phyloP scores from a whole-genome alignment of 2,329 filamentous ascomycete species.

The Daldinia sp. region DNA sequence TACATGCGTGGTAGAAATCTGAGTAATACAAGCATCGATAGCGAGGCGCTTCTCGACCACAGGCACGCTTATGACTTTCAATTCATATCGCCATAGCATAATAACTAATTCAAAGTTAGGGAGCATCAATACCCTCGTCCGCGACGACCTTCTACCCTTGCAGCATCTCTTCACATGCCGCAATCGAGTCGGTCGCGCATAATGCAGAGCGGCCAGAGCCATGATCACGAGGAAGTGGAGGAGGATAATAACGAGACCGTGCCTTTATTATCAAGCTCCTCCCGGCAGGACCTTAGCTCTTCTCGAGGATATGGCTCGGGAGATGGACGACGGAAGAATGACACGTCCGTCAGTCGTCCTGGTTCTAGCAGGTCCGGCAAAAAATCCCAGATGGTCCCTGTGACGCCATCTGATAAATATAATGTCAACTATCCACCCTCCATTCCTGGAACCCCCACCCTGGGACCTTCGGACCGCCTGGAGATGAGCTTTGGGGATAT shows the following conservation, averaged over 20 bases:
- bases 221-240: conserved; percentile 59
- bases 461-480: conserved; percentile 58
- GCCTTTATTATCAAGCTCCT: conserved; percentile 60
- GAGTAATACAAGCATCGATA: conserved; percentile 89
- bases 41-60: conserved; percentile 87
- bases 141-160: conserved; percentile 64
- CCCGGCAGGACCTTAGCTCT: conserved; percentile 47
- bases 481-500: conserved; percentile 72
- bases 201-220: conserved; percentile 23
- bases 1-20: conserved; percentile 65
- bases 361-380: conserved; percentile 60
- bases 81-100: not conserved
- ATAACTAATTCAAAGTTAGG: conserved; percentile 22
- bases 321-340: conserved; percentile 48
- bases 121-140: conserved; percentile 60
- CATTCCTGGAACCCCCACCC: conserved; percentile 67
- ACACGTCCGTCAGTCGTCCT: conserved; percentile 51
- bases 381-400: conserved; percentile 47
- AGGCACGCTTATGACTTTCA: conserved; percentile 50
- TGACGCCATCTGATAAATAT: conserved; percentile 56
- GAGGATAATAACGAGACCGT: conserved; percentile 60
- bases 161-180: conserved; percentile 50
- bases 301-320: conserved; percentile 54
- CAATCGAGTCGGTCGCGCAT: conserved; percentile 43
- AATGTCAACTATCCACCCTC: conserved; percentile 76